A percentile compares a stretch with the other conserved stretches of the same genome.
Evolutionary conservation across 129 eudicot species (phyloP).

Genomic region (Arctium lappa): DNA sequence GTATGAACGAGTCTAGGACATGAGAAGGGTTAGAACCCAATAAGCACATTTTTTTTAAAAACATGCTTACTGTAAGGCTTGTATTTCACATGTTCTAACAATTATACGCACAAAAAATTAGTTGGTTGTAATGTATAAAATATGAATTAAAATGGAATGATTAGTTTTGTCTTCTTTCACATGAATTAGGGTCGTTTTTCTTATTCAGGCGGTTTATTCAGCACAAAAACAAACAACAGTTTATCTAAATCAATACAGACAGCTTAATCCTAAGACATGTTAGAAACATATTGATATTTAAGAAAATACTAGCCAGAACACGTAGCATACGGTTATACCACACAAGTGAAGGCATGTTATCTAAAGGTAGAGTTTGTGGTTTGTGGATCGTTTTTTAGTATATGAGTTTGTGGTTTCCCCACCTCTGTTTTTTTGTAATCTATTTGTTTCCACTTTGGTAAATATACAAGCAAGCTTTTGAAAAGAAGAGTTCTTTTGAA

Average conservation of each 20-base stretch:
- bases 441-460: no score
- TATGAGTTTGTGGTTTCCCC: no score
- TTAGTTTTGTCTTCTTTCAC: not conserved
- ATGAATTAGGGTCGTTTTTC: not conserved
- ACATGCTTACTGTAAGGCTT: conserved; percentile 3
- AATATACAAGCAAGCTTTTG: no score
- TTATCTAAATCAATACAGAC: not conserved
- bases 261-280: not conserved
- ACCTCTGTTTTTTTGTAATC: no score
- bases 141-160: not conserved
- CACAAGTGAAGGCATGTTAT: not conserved
- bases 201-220: not conserved
- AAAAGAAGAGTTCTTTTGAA: no score
- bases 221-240: not conserved
- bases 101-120: not conserved
- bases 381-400: no score
- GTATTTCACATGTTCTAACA: not conserved
- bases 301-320: no score
- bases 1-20: conserved; percentile 58
- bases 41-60: conserved; percentile 18
- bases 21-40: conserved; percentile 55
- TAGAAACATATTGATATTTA: not conserved
- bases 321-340: no score
- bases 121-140: not conserved
- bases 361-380: not conserved